Conservation (phyloP, 192 early-diverging fungal species). For the Powellomyces hirtus region DNA sequence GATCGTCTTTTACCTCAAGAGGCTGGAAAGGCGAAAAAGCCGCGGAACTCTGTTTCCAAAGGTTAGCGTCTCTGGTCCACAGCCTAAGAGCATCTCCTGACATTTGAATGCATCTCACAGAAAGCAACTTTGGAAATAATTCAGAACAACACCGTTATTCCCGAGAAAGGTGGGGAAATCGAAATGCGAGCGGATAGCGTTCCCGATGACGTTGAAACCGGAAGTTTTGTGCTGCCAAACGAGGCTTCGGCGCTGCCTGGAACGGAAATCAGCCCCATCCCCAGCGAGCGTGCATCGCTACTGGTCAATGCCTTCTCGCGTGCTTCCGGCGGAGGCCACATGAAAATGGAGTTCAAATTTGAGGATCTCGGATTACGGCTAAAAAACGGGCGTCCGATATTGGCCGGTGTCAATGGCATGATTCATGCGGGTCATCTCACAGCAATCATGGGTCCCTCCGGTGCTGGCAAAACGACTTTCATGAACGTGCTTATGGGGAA, state of each 20-base stretch:
- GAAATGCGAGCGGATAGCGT: no score
- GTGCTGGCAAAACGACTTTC: constrained; percentile 69
- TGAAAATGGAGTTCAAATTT: constrained; percentile 43
- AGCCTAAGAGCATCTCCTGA: no score
- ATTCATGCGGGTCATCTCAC: constrained; percentile 71
- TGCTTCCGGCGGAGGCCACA: neutral
- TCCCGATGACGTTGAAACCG: no score
- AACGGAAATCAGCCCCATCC: neutral
- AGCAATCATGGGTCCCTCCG: constrained; percentile 90
- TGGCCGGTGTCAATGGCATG: constrained; percentile 70
- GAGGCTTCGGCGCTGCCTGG: no score
- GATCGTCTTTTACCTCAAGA: neutral
- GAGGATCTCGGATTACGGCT: constrained; percentile 38
- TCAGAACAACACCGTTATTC: no score
- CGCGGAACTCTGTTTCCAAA: no score
- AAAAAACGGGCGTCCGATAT: constrained; percentile 54
- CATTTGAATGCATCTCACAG: no score
- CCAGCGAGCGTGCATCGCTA: neutral
- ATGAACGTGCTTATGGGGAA: constrained; percentile 69
- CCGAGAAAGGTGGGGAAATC: no score
- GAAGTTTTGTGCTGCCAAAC: no score
- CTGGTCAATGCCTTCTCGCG: constrained; percentile 1
- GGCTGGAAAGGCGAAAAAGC: no score
- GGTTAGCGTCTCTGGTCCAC: no score
- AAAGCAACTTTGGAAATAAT: no score